phyloP scores from a whole-genome alignment of 208 protist genomes.

The Trichomonas tenax region DNA sequence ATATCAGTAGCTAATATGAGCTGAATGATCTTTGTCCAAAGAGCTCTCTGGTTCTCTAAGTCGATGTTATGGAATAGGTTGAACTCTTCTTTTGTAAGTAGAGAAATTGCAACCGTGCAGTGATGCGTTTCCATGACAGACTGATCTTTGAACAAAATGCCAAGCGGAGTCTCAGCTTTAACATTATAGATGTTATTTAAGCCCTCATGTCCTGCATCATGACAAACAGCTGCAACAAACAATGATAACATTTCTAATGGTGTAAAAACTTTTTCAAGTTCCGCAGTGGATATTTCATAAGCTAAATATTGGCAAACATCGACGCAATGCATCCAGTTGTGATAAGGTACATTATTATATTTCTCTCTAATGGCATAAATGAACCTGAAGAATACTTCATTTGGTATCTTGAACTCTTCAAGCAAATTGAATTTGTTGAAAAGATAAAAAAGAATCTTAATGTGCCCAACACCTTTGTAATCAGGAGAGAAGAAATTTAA shows the following conservation, averaged over 20 bases:
- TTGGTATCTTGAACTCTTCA: conserved; percentile 24
- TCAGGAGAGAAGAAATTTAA: neutral
- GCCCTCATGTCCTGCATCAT: conserved; percentile 86
- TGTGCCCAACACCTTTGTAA: neutral
- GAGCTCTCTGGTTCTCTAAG: conserved; percentile 23
- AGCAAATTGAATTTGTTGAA: conserved; percentile 23
- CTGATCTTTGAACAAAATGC: conserved; percentile 53
- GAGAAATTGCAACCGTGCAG: conserved; percentile 25
- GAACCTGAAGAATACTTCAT: neutral
- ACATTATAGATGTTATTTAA: conserved; percentile 83
- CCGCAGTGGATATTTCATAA: conserved; percentile 27
- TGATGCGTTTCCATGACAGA: conserved; percentile 52
- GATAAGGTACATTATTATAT: conserved; percentile 48
- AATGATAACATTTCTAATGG: conserved; percentile 59
- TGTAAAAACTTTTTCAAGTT: conserved; percentile 48
- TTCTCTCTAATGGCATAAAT: neutral
- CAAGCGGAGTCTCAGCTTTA: conserved; percentile 62
- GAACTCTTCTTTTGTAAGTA: conserved; percentile 28
- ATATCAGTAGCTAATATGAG: conserved; percentile 49
- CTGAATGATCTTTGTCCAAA: conserved; percentile 35
- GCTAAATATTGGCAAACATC: conserved; percentile 50
- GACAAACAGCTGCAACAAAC: conserved; percentile 66
- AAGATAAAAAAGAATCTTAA: neutral
- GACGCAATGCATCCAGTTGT: conserved; percentile 52
- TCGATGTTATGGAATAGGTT: conserved; percentile 33